Base-by-base conservation (phyloP, 441 rosid species). In the Mallotus repandus region DNA sequence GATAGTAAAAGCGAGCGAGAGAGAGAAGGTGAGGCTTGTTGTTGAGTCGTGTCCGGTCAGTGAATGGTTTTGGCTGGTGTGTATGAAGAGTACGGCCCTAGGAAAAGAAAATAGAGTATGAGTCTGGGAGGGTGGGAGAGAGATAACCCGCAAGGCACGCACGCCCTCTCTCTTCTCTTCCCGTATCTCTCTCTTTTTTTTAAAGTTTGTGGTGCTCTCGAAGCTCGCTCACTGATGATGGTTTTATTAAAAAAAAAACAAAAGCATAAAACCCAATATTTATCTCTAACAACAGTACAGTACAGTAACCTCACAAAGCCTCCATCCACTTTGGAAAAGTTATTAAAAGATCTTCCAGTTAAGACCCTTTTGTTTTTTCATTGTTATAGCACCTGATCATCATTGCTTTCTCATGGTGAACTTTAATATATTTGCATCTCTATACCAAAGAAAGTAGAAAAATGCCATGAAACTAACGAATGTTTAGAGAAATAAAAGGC, bases 141-240 rank as follows among this genome's bases (percentile, higher is more conserved):
- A 48, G 65, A 76, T 68, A 83, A 78, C 86, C 85, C 88, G 89
- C 77, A 78, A 75, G 83, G 85, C 86, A 84, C 84, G 89, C 86
- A 78, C 84, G 69, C 29, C 7, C 29, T 1, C 60, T 19, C 32
- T 19, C 32, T 21, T 18, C 60, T 56, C 60, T 56, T 56, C 58
- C 58, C 22, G n/a, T 1, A 54, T n/a, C 22, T 56, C 29, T 21
- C n/a, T 56, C 6, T 38, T 38, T 56, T 56, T n/a, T 35, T 35
- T 35, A 35, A 6, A 56, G 19, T 32, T 45, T 45, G 49, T 45
- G 49, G 7, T 45, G 2, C 49, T 21, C 57, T 18, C 57, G 4
- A 18, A 15, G 19, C 16, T 15, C 29, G 19, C 4, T 56, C 60
- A 21, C 60, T 56, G 60, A 56, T 32, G 19, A 56, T 7, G 5